phyloP scores from a whole-genome alignment of 2,329 filamentous ascomycete genomes.

The Claviceps capensis region DNA sequence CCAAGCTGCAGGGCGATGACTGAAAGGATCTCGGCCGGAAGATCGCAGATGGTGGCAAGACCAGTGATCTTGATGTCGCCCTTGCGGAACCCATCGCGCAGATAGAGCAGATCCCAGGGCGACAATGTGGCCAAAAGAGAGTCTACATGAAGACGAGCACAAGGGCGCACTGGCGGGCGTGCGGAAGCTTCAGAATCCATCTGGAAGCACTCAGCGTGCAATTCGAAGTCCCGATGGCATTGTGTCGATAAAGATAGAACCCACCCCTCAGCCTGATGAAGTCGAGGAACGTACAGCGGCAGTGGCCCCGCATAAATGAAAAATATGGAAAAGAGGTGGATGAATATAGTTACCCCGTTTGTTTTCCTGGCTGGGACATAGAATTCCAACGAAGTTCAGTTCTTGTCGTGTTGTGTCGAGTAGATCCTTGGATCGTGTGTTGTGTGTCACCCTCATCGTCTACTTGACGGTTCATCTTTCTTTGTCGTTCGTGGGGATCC shows the following conservation, averaged over 20 bases:
- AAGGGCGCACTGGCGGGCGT: background rate
- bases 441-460: no score
- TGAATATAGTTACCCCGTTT: no score
- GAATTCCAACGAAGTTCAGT: no score
- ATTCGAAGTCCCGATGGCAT: background rate
- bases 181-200: background rate
- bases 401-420: no score
- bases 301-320: no score
- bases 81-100: constrained; percentile 10
- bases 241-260: background rate
- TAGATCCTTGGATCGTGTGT: no score
- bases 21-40: constrained; percentile 17
- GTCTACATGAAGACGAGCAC: constrained; percentile 9
- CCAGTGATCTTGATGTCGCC: constrained; percentile 9
- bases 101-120: constrained; percentile 14
- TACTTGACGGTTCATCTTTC: no score
- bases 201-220: background rate
- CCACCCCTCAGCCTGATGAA: no score
- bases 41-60: constrained; percentile 13
- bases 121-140: constrained; percentile 13
- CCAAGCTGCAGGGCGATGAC: constrained; percentile 11
- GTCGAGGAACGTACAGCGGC: no score
- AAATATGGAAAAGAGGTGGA: no score
- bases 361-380: no score
- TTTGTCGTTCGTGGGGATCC: no score